A percentile compares a stretch with the other conserved stretches of the same genome.
Evolutionary conservation across 2,329 filamentous ascomycete species (phyloP).

Genomic region (Drechslera avenae): DNA sequence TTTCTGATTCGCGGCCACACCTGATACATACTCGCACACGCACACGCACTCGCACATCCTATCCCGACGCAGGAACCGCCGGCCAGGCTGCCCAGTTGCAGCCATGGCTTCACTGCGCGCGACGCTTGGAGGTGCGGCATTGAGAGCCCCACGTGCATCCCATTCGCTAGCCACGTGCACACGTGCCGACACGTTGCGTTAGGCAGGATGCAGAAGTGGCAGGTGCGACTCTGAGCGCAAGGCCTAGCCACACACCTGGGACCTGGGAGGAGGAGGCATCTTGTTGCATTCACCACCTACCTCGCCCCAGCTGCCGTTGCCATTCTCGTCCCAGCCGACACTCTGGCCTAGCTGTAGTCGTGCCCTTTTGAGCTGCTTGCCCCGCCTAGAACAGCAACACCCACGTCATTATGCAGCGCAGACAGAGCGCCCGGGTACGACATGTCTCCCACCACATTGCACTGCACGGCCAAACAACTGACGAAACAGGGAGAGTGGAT

Average conservation of each 20-base stretch:
- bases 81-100: background rate
- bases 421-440: constrained; percentile 46
- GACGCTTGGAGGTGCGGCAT: no score
- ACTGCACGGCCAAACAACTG: background rate
- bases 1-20: constrained; percentile 11
- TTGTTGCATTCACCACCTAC: no score
- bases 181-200: no score
- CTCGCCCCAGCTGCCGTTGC: background rate
- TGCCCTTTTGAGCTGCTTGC: background rate
- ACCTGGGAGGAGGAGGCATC: no score
- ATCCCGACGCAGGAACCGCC: constrained; percentile 19
- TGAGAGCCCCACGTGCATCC: no score
- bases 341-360: background rate
- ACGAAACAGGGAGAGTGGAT: constrained; percentile 46
- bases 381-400: constrained; percentile 4
- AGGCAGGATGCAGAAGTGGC: no score
- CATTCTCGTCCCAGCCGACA: background rate
- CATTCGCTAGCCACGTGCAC: no score
- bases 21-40: constrained; percentile 5
- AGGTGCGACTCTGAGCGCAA: no score
- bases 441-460: background rate
- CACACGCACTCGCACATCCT: constrained; percentile 9
- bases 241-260: no score
- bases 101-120: no score
- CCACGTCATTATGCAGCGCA: constrained; percentile 35